These are phyloP conservation scores for Solanum sitiens DNA, from an alignment of 257 asterid species.

Conservation along the genomic window DNA sequence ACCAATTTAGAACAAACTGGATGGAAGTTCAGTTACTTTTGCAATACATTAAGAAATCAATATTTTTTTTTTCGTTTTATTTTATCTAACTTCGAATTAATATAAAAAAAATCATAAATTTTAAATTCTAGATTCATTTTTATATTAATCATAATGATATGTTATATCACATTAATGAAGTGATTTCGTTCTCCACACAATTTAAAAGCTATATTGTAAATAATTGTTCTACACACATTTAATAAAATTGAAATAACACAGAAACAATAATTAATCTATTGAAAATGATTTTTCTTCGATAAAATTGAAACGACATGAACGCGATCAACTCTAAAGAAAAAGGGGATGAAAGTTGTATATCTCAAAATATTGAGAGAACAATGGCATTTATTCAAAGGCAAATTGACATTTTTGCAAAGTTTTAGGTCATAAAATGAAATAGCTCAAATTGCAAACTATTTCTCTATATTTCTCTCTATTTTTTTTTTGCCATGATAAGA, in stretches of 20 bases:
- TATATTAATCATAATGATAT: not conserved
- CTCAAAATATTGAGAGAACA: not conserved
- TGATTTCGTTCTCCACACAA: not conserved
- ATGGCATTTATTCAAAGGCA: not conserved
- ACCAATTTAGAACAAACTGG: not conserved
- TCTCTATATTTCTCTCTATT: not conserved
- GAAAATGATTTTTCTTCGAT: not conserved
- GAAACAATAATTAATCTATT: not conserved
- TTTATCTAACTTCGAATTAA: not conserved
- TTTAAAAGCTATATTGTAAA: not conserved
- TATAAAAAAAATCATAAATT: not conserved
- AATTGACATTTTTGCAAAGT: not conserved
- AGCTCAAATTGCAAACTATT: not conserved
- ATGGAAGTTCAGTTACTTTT: not conserved
- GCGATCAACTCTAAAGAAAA: not conserved
- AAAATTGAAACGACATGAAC: not conserved
- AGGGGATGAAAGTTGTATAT: not conserved
- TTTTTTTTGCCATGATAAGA: not conserved
- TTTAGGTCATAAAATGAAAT: not conserved
- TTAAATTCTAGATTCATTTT: not conserved
- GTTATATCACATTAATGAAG: not conserved
- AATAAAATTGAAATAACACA: not conserved
- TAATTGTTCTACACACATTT: too few species aligned
- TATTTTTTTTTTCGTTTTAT: not conserved
- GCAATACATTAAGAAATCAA: not conserved